These are phyloP conservation scores for Meripilus lineatus DNA, from an alignment of 1,284 basidiomycete genomes.

Conservation along the genomic window DNA sequence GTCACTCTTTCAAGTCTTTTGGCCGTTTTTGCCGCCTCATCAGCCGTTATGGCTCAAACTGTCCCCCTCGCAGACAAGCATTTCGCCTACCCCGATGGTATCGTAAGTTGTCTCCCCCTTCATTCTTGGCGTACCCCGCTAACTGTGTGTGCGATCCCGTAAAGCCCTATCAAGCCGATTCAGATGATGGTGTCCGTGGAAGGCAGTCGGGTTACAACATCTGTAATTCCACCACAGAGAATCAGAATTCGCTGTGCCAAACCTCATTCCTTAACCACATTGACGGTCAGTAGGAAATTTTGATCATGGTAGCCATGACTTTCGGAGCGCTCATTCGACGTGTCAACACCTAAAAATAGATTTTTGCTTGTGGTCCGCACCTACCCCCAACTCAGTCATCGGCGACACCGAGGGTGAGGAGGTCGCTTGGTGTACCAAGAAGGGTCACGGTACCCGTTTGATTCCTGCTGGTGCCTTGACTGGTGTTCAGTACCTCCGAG, in stretches of 20 bases:
- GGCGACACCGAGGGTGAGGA: constrained; percentile 63
- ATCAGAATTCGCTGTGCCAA: constrained; percentile 57
- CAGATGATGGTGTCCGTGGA: constrained; percentile 46
- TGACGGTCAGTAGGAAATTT: constrained; percentile 37
- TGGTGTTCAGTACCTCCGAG: constrained; percentile 63
- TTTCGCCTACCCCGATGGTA: constrained; percentile 43
- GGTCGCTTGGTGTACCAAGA: constrained; percentile 73
- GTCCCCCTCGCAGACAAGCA: constrained; percentile 47
- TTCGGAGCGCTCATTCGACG: no score
- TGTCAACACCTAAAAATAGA: constrained; percentile 37
- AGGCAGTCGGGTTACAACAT: constrained; percentile 60
- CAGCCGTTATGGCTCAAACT: constrained; percentile 25
- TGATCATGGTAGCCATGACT: neutral
- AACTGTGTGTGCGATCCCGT: neutral
- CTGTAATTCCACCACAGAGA: constrained; percentile 68
- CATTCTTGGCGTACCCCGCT: neutral
- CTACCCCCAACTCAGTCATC: constrained; percentile 41
- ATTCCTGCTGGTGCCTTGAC: constrained; percentile 60
- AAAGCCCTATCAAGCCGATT: constrained; percentile 56
- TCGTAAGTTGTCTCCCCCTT: constrained; percentile 35
- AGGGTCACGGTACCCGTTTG: constrained; percentile 57
- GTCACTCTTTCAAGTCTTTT: constrained; percentile 41
- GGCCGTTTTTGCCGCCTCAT: constrained; percentile 31
- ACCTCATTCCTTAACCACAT: constrained; percentile 51
- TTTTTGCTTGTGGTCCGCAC: constrained; percentile 63